Evolutionary conservation across 139 green algal genomes (phyloP), one percentile per base, ranked within the genome.

Genomic region (Micractinium conductrix): DNA sequence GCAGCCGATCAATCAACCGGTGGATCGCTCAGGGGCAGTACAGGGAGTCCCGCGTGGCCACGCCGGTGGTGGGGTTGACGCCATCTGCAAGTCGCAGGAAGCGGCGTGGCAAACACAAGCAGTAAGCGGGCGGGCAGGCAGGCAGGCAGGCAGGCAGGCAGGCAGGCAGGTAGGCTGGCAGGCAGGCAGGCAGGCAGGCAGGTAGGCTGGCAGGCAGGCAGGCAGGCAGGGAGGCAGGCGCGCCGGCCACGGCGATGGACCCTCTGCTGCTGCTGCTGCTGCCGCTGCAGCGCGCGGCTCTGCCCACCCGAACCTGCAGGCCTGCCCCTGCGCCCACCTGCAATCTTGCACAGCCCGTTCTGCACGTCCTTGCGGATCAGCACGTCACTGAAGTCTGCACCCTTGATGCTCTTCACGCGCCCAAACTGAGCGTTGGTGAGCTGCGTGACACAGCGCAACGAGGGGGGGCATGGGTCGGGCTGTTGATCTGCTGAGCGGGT

Each of bases 31-130:
- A 86, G 30, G 90, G 88, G 85, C 95, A 98, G 30, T 91, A 63
- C 35, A 98, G 81, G 76, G 87, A 94, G 72, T 98, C 94, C 2
- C 85, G 75, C 0, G 94, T 98, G 83, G 92, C 88, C 26, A 96
- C 92, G 28, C 95, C 94, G 16, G 95, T 98, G 40, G 33, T 88
- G 26, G 94, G 90, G 87, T 98, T 98, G 38, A 87, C 93, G 33
- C 95, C 95, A 14, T 83, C 87, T 3, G 94, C 95, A 19, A 26
- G 68, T n/a, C n/a, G n/a, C n/a, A n/a, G n/a, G n/a, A n/a, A n/a
- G n/a, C n/a, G n/a, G n/a, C n/a, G n/a, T n/a, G n/a, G n/a, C n/a
- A n/a, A n/a, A n/a, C n/a, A n/a, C n/a, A n/a, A n/a, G n/a, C n/a
- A n/a, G n/a, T n/a, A 8, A 30, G n/a, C n/a, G n/a, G n/a, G n/a